A percentile compares a stretch with the other conserved stretches of the same genome.
Evolutionary conservation across 768 basidiomycete genomes (phyloP).

Genomic region (Tricholoma terreum): DNA sequence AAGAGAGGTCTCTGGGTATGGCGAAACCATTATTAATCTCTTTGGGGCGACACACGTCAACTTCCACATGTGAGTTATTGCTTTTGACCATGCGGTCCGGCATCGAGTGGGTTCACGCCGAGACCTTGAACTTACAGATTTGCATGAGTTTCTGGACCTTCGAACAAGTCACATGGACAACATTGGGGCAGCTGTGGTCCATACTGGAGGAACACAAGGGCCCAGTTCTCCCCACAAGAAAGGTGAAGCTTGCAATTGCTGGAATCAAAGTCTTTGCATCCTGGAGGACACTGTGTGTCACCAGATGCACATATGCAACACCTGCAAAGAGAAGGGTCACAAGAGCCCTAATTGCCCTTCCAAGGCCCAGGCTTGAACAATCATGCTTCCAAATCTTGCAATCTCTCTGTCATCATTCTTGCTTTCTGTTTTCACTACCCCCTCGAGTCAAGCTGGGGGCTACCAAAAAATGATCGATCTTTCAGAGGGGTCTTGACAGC

Average conservation of each 20-base stretch:
- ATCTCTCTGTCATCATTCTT: no score
- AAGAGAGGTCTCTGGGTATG: not conserved
- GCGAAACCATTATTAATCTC: no score
- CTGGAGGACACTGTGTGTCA: not conserved
- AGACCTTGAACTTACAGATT: not conserved
- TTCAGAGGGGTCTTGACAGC: not conserved
- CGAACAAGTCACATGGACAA: not conserved
- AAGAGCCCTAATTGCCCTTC: no score
- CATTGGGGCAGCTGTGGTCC: not conserved
- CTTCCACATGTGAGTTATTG: not conserved
- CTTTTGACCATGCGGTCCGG: not conserved
- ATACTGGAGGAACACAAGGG: not conserved
- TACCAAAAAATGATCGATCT: not conserved
- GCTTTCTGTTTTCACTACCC: no score
- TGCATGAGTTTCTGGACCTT: not conserved
- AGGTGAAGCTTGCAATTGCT: not conserved
- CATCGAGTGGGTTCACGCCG: not conserved
- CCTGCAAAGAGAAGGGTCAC: no score
- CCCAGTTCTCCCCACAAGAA: not conserved
- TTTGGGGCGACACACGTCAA: no score
- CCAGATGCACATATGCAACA: not conserved
- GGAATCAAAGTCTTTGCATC: not conserved
- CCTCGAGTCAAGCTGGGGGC: no score
- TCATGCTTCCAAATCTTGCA: no score
- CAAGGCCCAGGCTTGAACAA: no score